Base-by-base conservation (phyloP, 768 basidiomycete species). In the Scleroderma bovista region DNA sequence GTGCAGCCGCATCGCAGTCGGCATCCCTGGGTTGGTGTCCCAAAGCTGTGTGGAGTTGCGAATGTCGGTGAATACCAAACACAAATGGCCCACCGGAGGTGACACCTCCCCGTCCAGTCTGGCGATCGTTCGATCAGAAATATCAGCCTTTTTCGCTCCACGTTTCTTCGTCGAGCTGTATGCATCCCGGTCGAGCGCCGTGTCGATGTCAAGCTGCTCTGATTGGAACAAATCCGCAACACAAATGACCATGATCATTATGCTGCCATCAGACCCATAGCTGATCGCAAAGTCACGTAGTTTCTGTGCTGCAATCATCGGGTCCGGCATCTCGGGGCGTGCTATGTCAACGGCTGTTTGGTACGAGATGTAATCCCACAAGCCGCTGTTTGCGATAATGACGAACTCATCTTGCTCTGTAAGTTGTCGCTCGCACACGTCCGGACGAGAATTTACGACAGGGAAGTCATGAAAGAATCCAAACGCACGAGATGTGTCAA, bases 281-380 rank as follows among this genome's bases (percentile, higher is more conserved):
- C 91, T 92, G 62, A 99, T 90, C 8, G 96, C 93, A 54, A 97
- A 89, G 65, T 99, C 96, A 43, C 96, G 81, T 37, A 99, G 69
- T 71, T 96, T 98, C 72, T 97, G 94, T 1, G 96, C 92, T 5
- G 96, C 96, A 61, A 93, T 83, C 84, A 87, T 86, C 1, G 86
- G 85, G 57, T 88, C 83, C 16, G 70, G 68, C 13, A 62, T 60
- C 59, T 87, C 87, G 7, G 80, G 79, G 34, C 89, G 78, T 1
- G 93, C 94, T 53, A 98, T 93, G 65, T 98, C 95, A 48, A 98
- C 93, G 1, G 96, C 95, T 0, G 90, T 95, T 66, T 97, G 93
- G 62, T 89, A 91, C 4, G 89, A 86, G 55, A 98, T 88, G 56
- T 82, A 89, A 57, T 94, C 88, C 96, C 96, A 99, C 22, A 98